Percentiles rank a stretch among this genome's conserved stretches.
These are phyloP conservation scores for Zelopaecilomyces penicillatus DNA, from an alignment of 2,329 filamentous ascomycete species.

Conservation along the genomic window DNA sequence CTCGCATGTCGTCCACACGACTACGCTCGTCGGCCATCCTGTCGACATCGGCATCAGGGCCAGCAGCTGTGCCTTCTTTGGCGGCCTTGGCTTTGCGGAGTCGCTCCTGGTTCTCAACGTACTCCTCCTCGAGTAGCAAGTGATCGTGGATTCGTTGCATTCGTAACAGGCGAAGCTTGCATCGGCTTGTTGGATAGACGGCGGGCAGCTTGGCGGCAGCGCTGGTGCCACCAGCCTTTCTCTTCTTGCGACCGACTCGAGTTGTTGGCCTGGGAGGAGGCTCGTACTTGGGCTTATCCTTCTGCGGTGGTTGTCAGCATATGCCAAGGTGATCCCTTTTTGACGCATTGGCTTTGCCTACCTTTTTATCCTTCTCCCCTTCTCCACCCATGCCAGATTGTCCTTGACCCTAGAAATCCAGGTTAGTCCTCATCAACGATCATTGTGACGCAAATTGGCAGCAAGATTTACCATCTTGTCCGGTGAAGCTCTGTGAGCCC, in stretches of 20 bases:
- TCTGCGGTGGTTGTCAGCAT: conserved; percentile 45
- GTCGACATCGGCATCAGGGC: conserved; percentile 66
- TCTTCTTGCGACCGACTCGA: conserved; percentile 96
- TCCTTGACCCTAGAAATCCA: conserved; percentile 57
- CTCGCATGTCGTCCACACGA: conserved; percentile 95
- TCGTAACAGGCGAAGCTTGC: conserved; percentile 90
- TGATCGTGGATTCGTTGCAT: conserved; percentile 99
- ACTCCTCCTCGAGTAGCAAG: conserved; percentile 92
- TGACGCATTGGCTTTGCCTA: conserved; percentile 23
- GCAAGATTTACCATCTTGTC: conserved; percentile 27
- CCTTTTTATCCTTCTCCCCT: conserved; percentile 93
- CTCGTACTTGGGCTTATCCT: conserved; percentile 99
- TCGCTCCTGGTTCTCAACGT: conserved; percentile 97
- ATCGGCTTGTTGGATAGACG: conserved; percentile 91
- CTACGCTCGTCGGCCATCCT: conserved; percentile 90
- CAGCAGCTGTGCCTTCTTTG: conserved; percentile 58
- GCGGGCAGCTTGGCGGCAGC: conserved; percentile 91
- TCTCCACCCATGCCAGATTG: conserved; percentile 80
- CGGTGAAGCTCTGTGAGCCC: conserved; percentile 20
- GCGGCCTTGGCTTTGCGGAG: conserved; percentile 84
- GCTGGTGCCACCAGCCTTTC: conserved; percentile 86
- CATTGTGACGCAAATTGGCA: neutral
- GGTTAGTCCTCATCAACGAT: conserved; percentile 2
- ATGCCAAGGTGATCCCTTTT: neutral
- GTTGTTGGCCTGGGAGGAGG: conserved; percentile 94